A percentile compares a stretch with the other conserved stretches of the same genome.
phyloP scores from a whole-genome alignment of 371 early-diverging fungal genomes.

The Phascolomyces articulosus region DNA sequence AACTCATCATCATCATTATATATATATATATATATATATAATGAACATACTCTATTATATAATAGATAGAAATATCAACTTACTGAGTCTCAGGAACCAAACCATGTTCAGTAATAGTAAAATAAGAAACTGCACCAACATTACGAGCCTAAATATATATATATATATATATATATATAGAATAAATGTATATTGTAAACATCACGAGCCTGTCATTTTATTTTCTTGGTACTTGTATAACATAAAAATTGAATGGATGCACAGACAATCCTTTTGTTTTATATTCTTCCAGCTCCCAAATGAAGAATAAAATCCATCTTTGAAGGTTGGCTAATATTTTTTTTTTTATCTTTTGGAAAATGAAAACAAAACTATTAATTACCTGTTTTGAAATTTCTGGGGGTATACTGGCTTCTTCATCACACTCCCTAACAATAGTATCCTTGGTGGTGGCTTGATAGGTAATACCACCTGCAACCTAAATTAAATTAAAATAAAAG shows the following conservation, averaged over 20 bases:
- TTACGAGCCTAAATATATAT: slow-evolving; percentile 39
- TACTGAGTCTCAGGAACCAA: slow-evolving; percentile 76
- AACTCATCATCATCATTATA: not conserved
- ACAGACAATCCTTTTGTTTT: too few species aligned
- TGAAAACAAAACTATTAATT: not conserved
- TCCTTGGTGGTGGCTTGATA: slow-evolving; percentile 61
- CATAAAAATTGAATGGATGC: not conserved
- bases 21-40: not conserved
- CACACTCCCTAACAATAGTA: slow-evolving; percentile 84
- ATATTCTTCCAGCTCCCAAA: too few species aligned
- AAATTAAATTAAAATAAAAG: not conserved
- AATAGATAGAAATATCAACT: slow-evolving; percentile 16
- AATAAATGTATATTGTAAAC: too few species aligned
- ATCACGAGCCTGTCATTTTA: slow-evolving; percentile 2
- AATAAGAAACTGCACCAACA: slow-evolving; percentile 75
- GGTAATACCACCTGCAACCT: slow-evolving; percentile 86
- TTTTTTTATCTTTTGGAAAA: not conserved
- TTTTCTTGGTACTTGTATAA: not conserved
- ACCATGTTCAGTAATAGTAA: slow-evolving; percentile 55
- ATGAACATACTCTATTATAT: not conserved
- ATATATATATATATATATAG: too few species aligned
- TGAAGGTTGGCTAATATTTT: not conserved
- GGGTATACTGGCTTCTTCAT: slow-evolving; percentile 88
- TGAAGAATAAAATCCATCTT: not conserved
- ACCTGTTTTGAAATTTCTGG: slow-evolving; percentile 39